Evolutionary conservation across 116 monocot species (phyloP).

Genomic region (Trichopus zeylanicus): DNA sequence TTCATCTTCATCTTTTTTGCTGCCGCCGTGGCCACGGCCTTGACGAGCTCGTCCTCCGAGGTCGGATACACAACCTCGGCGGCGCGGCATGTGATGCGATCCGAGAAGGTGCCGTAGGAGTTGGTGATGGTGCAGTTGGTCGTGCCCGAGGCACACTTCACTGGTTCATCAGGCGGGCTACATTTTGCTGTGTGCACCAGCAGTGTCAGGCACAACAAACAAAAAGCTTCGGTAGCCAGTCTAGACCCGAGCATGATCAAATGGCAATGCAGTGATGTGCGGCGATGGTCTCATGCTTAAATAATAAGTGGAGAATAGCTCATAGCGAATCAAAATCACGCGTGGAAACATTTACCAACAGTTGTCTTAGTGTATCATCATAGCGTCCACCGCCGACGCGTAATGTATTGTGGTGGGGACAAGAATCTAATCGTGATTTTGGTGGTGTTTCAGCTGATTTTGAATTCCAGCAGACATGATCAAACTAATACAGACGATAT

Average conservation of each 20-base stretch:
- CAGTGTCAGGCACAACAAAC: background rate
- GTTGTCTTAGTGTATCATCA: too few species aligned
- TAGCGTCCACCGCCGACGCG: too few species aligned
- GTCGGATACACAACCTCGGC: slow-evolving; percentile 20
- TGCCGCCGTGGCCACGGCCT: slow-evolving; percentile 22
- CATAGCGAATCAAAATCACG: too few species aligned
- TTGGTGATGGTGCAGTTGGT: slow-evolving; percentile 56
- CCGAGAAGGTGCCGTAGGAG: slow-evolving; percentile 42
- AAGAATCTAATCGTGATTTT: too few species aligned
- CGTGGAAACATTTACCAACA: too few species aligned
- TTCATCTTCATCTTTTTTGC: slow-evolving; percentile 25
- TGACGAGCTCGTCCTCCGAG: slow-evolving; percentile 35
- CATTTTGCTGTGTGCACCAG: background rate
- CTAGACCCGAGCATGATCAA: background rate
- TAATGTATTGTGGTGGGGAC: too few species aligned
- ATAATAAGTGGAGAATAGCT: too few species aligned
- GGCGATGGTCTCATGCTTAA: too few species aligned
- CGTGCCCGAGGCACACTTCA: slow-evolving; percentile 23
- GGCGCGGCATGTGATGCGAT: slow-evolving; percentile 35
- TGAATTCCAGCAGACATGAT: too few species aligned
- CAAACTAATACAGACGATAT: too few species aligned
- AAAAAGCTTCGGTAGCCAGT: background rate
- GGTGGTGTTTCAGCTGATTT: too few species aligned
- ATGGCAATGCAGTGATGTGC: too few species aligned
- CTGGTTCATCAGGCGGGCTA: slow-evolving; percentile 31